Conservation (phyloP, 495 filamentous ascomycete species). For the Xanthoparmelia taractica region DNA sequence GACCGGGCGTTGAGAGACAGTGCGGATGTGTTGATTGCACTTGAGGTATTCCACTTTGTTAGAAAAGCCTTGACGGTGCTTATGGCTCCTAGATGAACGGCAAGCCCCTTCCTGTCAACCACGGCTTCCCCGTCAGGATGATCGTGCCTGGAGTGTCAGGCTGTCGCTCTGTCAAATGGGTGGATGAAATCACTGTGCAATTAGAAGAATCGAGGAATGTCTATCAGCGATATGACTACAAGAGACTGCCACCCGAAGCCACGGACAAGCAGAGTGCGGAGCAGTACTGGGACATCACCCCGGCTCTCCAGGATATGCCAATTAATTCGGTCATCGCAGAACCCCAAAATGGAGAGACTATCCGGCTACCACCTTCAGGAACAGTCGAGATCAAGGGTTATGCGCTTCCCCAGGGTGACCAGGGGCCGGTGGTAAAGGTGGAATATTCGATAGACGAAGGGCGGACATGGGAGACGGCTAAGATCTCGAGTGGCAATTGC, state of each 20-base stretch:
- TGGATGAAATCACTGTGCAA: constrained; percentile 50
- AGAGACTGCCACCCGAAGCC: constrained; percentile 51
- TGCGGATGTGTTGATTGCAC: constrained; percentile 47
- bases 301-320: constrained; percentile 54
- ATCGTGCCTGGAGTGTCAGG: constrained; percentile 57
- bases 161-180: constrained; percentile 59
- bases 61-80: neutral
- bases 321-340: constrained; percentile 51
- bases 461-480: constrained; percentile 42
- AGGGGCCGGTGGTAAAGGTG: constrained; percentile 47
- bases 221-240: constrained; percentile 59
- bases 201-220: constrained; percentile 50
- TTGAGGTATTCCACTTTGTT: constrained; percentile 34
- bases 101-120: constrained; percentile 45
- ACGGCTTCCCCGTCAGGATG: constrained; percentile 53
- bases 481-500: constrained; percentile 27
- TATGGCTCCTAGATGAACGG: constrained; percentile 46
- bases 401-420: constrained; percentile 46
- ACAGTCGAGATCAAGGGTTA: constrained; percentile 46
- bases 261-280: constrained; percentile 44
- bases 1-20: constrained; percentile 39
- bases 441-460: constrained; percentile 47
- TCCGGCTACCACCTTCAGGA: constrained; percentile 33
- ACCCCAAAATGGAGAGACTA: constrained; percentile 37
- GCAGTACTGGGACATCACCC: constrained; percentile 46